These are phyloP conservation scores for Aspergillus hancockii DNA, from an alignment of 495 filamentous ascomycete species.

Conservation along the genomic window DNA sequence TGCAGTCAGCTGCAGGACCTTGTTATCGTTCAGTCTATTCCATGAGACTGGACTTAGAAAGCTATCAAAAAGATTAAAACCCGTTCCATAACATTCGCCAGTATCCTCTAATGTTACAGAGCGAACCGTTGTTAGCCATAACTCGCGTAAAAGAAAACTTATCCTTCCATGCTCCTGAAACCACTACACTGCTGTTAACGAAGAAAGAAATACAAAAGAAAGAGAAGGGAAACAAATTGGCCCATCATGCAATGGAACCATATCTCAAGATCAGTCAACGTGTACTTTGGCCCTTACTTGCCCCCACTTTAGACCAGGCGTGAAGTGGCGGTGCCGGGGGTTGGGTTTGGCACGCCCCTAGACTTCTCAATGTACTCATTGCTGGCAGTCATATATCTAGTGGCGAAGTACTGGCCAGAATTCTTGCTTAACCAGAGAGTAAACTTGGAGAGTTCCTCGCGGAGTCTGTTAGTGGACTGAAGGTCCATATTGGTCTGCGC, in stretches of 20 bases:
- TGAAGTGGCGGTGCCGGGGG: constrained; percentile 30
- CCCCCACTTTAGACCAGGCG: constrained; percentile 23
- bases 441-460: constrained; percentile 82
- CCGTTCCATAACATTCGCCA: constrained; percentile 6
- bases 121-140: constrained; percentile 11
- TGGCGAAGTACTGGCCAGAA: constrained; percentile 71
- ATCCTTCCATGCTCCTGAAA: constrained; percentile 7
- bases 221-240: not conserved
- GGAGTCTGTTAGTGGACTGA: constrained; percentile 80
- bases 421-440: constrained; percentile 78
- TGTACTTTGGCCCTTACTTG: not conserved
- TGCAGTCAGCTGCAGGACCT: not conserved
- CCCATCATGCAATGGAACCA: constrained; percentile 1
- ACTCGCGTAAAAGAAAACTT: constrained; percentile 9
- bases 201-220: constrained; percentile 1
- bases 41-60: not conserved
- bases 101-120: constrained; percentile 19
- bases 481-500: constrained; percentile 97
- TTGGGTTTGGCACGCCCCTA: constrained; percentile 35
- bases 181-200: not conserved
- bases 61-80: not conserved
- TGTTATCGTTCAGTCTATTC: not conserved
- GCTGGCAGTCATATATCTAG: constrained; percentile 68
- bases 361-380: constrained; percentile 62
- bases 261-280: not conserved